Base-by-base conservation (phyloP, 1,139 yeast genomes). In the Komagataea norvegica region DNA sequence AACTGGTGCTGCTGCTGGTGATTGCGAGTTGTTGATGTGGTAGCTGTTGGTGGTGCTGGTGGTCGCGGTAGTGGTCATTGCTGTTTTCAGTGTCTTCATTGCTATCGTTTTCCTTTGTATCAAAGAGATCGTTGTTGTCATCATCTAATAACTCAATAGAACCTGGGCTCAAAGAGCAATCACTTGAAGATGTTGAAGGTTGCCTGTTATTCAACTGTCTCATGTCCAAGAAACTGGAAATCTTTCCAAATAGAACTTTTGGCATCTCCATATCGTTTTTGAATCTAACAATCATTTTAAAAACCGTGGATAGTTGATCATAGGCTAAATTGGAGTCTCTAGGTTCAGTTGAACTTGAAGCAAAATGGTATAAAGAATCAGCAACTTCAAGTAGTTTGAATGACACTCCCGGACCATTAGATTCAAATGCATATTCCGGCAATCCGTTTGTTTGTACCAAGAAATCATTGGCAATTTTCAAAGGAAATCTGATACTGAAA, bases 341-440 rank as follows among this genome's bases (percentile, higher is more conserved):
- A 11, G 33, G 31, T 8, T 41, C 37, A 1, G 38, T 33, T 4
- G 53, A 31, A 34, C 43, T 34, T 19, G 44, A 31, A 10, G 44
- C 45, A 29, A 42, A 45, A 3, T 45, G 37, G 29, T 45, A 44
- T 8, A 50, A 21, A 1, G 53, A 46, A 26, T 50, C 51, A 8
- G 51, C 51, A 29, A 50, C 46, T 29, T 49, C 52, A 17, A 49
- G 25, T 10, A 50, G 17, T 28, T 50, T 50, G 25, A 40, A 38
- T 6, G 48, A 42, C 6, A 47, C 53, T 31, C 51, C 53, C 6
- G 53, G 54, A 5, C 55, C 55, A 33, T 50, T 50, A 2, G 49
- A 44, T 34, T 46, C 49, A 31, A 48, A 49, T 2, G 53, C 55
- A 29, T 44, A 48, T 18, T 41, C 51, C 13, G 53, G 48, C 3